Evolutionary conservation across 805 yeast genomes (phyloP).

Genomic region (Wickerhamomyces bovis): DNA sequence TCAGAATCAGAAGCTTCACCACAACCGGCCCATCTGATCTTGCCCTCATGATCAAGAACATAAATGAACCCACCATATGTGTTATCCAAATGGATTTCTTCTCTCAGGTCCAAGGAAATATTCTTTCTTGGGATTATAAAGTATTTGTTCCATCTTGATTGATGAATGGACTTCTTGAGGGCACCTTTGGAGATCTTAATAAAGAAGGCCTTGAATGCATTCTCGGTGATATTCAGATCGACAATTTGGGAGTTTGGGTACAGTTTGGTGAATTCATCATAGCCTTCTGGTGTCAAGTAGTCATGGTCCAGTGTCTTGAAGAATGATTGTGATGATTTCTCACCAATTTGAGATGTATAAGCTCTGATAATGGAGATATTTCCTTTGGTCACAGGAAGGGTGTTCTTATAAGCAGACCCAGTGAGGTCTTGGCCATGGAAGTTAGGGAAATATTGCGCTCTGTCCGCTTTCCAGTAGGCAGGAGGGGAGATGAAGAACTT

Average conservation of each 20-base stretch:
- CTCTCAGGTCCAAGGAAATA: slow-evolving; percentile 50
- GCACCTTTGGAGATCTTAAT: slow-evolving; percentile 46
- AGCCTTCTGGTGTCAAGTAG: slow-evolving; percentile 36
- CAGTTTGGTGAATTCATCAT: slow-evolving; percentile 31
- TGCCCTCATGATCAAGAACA: slow-evolving; percentile 65
- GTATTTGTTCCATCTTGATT: slow-evolving; percentile 49
- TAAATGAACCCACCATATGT: slow-evolving; percentile 79
- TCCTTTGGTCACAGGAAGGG: slow-evolving; percentile 36
- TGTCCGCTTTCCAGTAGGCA: slow-evolving; percentile 68
- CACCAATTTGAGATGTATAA: slow-evolving; percentile 66
- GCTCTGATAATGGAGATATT: slow-evolving; percentile 61
- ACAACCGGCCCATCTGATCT: slow-evolving; percentile 87
- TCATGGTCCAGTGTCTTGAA: slow-evolving; percentile 41
- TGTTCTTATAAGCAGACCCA: slow-evolving; percentile 23
- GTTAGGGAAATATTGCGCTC: slow-evolving; percentile 79
- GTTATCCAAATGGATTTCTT: slow-evolving; percentile 60
- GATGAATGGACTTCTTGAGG: slow-evolving; percentile 39
- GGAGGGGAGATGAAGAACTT: slow-evolving; percentile 79
- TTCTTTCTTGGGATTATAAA: slow-evolving; percentile 58
- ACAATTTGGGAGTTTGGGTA: slow-evolving; percentile 62
- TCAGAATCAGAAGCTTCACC: slow-evolving; percentile 77
- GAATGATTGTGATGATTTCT: slow-evolving; percentile 55
- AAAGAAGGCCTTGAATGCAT: slow-evolving; percentile 58
- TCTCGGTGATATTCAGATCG: slow-evolving; percentile 73
- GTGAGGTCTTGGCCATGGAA: slow-evolving; percentile 50